These are phyloP conservation scores for Saccharum spontaneum DNA, from an alignment of 176 grass and related monocot species.

Conservation along the genomic window DNA sequence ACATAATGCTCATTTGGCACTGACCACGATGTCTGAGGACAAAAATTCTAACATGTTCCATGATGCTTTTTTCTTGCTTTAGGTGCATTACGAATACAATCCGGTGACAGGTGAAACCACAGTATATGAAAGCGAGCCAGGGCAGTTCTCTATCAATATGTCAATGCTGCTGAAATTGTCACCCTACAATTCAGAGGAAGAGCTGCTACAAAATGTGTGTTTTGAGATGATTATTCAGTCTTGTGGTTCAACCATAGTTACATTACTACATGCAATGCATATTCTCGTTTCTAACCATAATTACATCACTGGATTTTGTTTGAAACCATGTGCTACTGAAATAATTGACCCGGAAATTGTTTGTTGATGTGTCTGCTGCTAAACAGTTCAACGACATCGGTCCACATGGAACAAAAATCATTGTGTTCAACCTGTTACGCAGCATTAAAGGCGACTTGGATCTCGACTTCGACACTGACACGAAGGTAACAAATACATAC, in stretches of 20 bases:
- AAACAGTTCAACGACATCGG: conserved; percentile 58
- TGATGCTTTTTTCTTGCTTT: conserved; percentile 7
- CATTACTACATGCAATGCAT: neutral
- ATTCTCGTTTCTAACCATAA: neutral
- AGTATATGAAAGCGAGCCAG: neutral
- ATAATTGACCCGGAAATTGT: neutral
- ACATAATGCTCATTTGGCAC: neutral
- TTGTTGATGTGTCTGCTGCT: neutral
- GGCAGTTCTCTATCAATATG: conserved; percentile 50
- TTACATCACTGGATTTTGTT: neutral
- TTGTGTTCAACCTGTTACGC: conserved; percentile 47
- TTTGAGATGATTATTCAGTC: neutral
- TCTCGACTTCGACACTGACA: no score
- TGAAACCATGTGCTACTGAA: neutral
- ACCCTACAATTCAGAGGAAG: conserved; percentile 48
- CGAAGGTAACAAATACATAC: no score
- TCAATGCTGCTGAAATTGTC: conserved; percentile 43
- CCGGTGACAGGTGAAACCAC: conserved; percentile 22
- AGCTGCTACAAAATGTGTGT: conserved; percentile 53
- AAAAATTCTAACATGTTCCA: neutral
- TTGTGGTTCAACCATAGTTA: neutral
- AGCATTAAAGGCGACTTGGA: conserved; percentile 38
- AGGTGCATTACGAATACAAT: conserved; percentile 60
- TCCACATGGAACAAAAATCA: conserved; percentile 57
- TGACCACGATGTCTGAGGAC: neutral